These are phyloP conservation scores for Didymella pomorum DNA, from an alignment of 2,329 filamentous ascomycete genomes.

Conservation along the genomic window DNA sequence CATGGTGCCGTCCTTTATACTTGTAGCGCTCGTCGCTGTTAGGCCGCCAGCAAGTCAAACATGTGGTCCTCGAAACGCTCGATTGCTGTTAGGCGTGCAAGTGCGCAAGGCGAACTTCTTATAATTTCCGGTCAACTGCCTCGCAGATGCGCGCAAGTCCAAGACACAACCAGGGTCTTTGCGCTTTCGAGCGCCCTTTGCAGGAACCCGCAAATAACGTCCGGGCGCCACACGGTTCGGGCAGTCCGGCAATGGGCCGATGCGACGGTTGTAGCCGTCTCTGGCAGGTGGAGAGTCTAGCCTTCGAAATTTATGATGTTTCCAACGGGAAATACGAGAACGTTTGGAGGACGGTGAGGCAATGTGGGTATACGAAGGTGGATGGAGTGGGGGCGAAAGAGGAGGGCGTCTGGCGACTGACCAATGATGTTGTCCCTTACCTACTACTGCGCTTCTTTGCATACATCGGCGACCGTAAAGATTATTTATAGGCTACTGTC, in stretches of 20 bases:
- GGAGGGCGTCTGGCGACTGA: background rate
- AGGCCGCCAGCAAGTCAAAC: background rate
- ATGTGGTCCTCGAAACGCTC: conserved; percentile 11
- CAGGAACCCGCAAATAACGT: conserved; percentile 1
- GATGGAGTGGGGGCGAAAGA: background rate
- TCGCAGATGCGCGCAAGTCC: background rate
- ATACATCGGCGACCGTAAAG: background rate
- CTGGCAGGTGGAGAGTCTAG: background rate
- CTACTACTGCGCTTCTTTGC: background rate
- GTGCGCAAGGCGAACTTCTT: background rate
- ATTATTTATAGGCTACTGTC: background rate
- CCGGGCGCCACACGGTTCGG: background rate
- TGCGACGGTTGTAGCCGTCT: background rate
- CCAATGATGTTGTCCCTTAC: background rate
- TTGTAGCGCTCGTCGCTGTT: background rate
- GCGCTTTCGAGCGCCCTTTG: conserved; percentile 1
- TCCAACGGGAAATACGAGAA: background rate
- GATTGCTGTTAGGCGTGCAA: conserved; percentile 3
- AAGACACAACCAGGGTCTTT: background rate
- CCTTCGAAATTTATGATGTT: background rate
- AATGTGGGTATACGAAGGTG: background rate
- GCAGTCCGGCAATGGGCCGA: background rate
- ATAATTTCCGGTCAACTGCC: background rate
- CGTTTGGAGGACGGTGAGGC: background rate
- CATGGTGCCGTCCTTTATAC: background rate